Evolutionary conservation across 306 rosid genomes (phyloP).

Genomic region (Acacia confusa): DNA sequence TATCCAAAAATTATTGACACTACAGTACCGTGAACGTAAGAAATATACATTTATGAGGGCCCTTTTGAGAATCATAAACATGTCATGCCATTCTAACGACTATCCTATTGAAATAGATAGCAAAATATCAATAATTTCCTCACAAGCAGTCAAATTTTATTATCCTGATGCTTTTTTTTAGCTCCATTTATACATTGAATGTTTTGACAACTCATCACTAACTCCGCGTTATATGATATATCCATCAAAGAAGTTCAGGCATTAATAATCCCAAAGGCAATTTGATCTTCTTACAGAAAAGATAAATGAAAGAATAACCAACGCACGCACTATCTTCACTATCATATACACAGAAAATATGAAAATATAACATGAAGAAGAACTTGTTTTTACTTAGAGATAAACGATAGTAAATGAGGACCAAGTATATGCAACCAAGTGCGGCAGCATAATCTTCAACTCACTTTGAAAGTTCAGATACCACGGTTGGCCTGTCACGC

Average conservation of each 20-base stretch:
- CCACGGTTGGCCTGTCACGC: slow-evolving; percentile 97
- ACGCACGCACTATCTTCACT: background rate
- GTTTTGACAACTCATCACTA: background rate
- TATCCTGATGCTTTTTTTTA: background rate
- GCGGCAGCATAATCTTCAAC: slow-evolving; percentile 28
- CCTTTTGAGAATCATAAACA: background rate
- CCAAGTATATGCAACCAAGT: background rate
- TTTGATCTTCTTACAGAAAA: background rate
- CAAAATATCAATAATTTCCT: background rate
- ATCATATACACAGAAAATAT: background rate
- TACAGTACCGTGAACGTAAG: background rate
- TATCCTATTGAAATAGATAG: background rate
- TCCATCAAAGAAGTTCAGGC: background rate
- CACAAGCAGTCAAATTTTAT: background rate
- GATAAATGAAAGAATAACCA: background rate
- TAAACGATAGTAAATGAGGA: background rate
- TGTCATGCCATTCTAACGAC: background rate
- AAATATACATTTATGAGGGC: background rate
- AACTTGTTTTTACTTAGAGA: background rate
- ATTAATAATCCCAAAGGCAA: background rate
- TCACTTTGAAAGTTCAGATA: slow-evolving; percentile 91
- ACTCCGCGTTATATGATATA: background rate
- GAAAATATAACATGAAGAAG: background rate
- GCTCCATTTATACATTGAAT: background rate
- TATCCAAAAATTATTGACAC: background rate